Base-by-base conservation (phyloP, 2,329 filamentous ascomycete genomes). In the Claviceps arundinis region DNA sequence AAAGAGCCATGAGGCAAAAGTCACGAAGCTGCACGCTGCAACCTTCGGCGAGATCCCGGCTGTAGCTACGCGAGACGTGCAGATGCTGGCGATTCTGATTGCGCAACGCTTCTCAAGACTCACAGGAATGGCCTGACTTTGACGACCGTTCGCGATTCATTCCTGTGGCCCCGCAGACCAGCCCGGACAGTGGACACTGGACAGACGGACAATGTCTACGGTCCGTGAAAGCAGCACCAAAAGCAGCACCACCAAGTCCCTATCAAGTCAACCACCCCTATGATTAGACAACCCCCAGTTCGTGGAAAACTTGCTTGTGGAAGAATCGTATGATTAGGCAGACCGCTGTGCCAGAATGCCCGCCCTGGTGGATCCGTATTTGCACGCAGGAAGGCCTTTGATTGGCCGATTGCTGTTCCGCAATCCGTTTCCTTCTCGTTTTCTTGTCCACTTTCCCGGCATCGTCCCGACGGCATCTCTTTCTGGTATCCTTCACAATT, bases 101-200 rank as follows among this genome's bases (percentile, higher is more conserved):
- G 26, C 16, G 44, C 45, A 16, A 34, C 17, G 42, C 49, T 37
- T 34, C 37, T 19, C 19, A 38, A 47, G 44, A 24, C 45, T 47
- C 30, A 37, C 30, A 37, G 22, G 30, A 57, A 56, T 58, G 57
- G 57, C 56, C 50, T 58, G 56, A 58, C 56, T 54, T 54, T 54
- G 44, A 44, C 37, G 34, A 37, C 30, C 22, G 26, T 48, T 40
- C 47, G 40, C 50, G 43, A 47, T 48, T 38, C 44, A 50, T 50
- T 49, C 14, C 37, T 50, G 49, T 45, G 40, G 52, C 22, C 40
- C 26, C 52, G 49, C 38, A 34, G 40, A 34, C 13, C 37, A 9
- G 13, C 42, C 43, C 22, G 26, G 22, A 22, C 43, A 45, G 43
- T 5, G 41, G 8, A 22, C 43, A 45, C 22, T 5, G 41, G 8